Percentiles rank a stretch among this genome's conserved stretches.
Conservation (phyloP, 148 eudicot genomes). For the Rhododendron simsii region DNA sequence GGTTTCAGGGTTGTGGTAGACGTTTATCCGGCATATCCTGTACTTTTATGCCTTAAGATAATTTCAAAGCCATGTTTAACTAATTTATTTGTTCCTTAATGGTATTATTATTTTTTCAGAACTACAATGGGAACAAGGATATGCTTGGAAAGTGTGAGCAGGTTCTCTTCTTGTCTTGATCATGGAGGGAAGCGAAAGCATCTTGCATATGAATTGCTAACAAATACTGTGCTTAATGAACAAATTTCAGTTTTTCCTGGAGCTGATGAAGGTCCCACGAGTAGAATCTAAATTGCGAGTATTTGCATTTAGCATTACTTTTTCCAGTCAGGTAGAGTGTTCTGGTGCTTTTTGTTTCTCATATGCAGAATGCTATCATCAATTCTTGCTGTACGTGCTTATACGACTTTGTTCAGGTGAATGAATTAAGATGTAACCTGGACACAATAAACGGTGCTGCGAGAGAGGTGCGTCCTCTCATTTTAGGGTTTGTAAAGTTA, state of each 20-base stretch:
- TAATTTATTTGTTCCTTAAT: conserved; percentile 5
- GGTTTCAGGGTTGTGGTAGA: neutral
- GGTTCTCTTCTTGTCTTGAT: conserved; percentile 33
- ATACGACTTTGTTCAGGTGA: conserved; percentile 44
- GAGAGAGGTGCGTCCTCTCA: conserved; percentile 53
- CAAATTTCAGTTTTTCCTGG: conserved; percentile 78
- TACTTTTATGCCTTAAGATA: conserved; percentile 1
- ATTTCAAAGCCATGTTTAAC: neutral
- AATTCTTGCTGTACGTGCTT: conserved; percentile 5
- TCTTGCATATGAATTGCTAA: conserved; percentile 17
- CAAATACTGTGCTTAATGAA: conserved; percentile 14
- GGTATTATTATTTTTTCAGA: conserved; percentile 42
- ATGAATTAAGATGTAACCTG: conserved; percentile 69
- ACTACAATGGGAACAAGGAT: conserved; percentile 74
- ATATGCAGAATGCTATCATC: neutral
- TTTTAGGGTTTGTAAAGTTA: neutral
- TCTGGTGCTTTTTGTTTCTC: neutral
- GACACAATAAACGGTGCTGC: conserved; percentile 77
- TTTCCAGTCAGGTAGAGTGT: conserved; percentile 66
- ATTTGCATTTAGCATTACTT: conserved; percentile 85
- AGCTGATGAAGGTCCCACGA: conserved; percentile 97
- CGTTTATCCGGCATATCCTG: neutral
- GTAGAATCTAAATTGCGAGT: conserved; percentile 94
- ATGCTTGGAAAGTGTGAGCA: conserved; percentile 99
- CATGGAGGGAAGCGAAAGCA: neutral